phyloP scores from a whole-genome alignment of 2,329 filamentous ascomycete genomes.

The Alternaria rosae region DNA sequence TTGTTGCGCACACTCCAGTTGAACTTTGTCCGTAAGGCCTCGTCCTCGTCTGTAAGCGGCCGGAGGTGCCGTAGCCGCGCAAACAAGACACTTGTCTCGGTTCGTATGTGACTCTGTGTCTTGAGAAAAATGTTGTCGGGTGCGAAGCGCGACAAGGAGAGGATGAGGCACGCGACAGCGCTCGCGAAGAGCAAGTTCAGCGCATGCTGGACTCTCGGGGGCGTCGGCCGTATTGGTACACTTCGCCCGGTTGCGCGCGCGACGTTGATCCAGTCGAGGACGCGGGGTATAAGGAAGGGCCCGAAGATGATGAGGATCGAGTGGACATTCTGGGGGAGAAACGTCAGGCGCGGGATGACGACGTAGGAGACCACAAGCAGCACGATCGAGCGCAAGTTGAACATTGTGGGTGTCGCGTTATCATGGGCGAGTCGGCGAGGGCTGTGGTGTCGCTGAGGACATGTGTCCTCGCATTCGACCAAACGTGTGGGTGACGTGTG shows the following conservation, averaged over 20 bases:
- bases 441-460: conserved; percentile 8
- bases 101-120: conserved; percentile 84
- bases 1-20: conserved; percentile 67
- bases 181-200: conserved; percentile 67
- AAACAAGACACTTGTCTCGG: conserved; percentile 85
- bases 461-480: conserved; percentile 17
- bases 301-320: conserved; percentile 65
- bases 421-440: conserved; percentile 11
- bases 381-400: conserved; percentile 43
- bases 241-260: conserved; percentile 51
- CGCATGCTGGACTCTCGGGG: conserved; percentile 62
- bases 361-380: conserved; percentile 45
- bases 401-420: conserved; percentile 31
- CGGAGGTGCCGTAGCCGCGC: conserved; percentile 71
- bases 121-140: conserved; percentile 82
- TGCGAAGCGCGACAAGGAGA: conserved; percentile 71
- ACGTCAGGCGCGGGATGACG: conserved; percentile 48
- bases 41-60: conserved; percentile 67
- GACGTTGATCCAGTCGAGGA: conserved; percentile 70
- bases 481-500: conserved; percentile 18
- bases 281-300: conserved; percentile 73
- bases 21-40: conserved; percentile 71
- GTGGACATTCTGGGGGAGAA: conserved; percentile 44
- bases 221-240: conserved; percentile 64
- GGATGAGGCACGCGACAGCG: conserved; percentile 62